Percentiles rank a stretch among this genome's conserved stretches.
Conservation (phyloP, 306 rosid genomes). For the Rosa chinensis region DNA sequence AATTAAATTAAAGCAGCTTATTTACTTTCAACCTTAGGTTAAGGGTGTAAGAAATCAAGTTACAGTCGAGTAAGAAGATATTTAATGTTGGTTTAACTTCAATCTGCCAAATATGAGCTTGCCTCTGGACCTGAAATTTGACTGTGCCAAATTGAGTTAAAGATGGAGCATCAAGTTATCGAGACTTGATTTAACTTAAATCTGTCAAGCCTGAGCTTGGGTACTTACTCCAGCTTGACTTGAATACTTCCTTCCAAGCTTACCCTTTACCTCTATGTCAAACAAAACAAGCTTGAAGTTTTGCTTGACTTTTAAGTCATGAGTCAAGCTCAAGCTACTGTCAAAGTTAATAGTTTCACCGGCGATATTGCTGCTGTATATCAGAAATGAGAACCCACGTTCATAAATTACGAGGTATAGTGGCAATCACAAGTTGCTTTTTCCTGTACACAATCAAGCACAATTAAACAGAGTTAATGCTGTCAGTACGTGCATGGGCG, state of each 20-base stretch:
- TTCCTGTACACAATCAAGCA: not conserved
- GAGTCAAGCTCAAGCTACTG: not conserved
- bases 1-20: not conserved
- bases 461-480: not conserved
- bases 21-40: not conserved
- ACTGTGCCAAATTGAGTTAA: not conserved
- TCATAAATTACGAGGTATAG: not conserved
- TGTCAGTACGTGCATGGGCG: not conserved
- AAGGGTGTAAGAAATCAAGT: not conserved
- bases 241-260: not conserved
- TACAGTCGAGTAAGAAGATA: not conserved
- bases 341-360: not conserved
- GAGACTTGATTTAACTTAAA: not conserved
- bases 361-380: not conserved
- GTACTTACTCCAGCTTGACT: not conserved
- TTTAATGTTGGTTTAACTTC: not conserved
- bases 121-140: not conserved
- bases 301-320: not conserved
- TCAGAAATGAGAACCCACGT: not conserved
- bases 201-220: not conserved
- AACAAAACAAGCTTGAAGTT: not conserved
- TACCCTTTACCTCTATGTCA: not conserved
- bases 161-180: not conserved
- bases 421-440: not conserved
- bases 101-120: not conserved